Percentiles rank a stretch among this genome's conserved stretches.
phyloP scores from a whole-genome alignment of 257 asterid genomes.

The Coffea eugenioides region DNA sequence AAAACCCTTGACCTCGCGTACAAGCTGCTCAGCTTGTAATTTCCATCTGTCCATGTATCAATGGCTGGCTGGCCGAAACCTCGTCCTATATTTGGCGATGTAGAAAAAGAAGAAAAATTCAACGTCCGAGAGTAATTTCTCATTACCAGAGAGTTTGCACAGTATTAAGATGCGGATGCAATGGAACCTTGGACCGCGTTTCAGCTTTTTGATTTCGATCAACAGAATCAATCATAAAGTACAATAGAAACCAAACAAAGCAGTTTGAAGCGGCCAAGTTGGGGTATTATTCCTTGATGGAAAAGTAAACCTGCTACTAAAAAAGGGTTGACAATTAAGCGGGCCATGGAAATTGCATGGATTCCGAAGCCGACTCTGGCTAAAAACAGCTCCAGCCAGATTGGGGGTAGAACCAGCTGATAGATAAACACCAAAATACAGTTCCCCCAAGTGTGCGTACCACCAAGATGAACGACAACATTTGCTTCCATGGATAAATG shows the following conservation, averaged over 20 bases:
- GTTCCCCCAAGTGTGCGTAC: constrained; percentile 41
- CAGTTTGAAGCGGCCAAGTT: neutral
- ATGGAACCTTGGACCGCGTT: neutral
- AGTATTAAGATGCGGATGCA: neutral
- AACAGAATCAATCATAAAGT: neutral
- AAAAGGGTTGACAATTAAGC: neutral
- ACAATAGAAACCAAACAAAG: too few species aligned
- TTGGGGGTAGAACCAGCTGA: constrained; percentile 33
- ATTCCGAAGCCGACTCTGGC: constrained; percentile 3
- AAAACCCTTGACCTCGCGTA: neutral
- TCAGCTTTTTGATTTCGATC: neutral
- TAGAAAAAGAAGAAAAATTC: neutral
- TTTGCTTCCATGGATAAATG: neutral
- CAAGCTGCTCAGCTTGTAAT: neutral
- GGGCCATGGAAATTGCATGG: too few species aligned
- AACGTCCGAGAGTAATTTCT: neutral
- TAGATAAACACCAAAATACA: constrained; percentile 29
- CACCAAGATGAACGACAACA: constrained; percentile 22
- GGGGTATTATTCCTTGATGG: neutral
- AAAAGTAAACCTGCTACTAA: neutral
- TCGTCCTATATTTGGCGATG: neutral
- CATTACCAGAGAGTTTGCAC: neutral
- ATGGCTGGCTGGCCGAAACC: neutral
- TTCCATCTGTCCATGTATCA: neutral
- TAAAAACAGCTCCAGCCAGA: constrained; percentile 14